Percentiles rank a stretch among this genome's conserved stretches.
Conservation (phyloP, 805 yeast genomes). For the Ogataea henricii region DNA sequence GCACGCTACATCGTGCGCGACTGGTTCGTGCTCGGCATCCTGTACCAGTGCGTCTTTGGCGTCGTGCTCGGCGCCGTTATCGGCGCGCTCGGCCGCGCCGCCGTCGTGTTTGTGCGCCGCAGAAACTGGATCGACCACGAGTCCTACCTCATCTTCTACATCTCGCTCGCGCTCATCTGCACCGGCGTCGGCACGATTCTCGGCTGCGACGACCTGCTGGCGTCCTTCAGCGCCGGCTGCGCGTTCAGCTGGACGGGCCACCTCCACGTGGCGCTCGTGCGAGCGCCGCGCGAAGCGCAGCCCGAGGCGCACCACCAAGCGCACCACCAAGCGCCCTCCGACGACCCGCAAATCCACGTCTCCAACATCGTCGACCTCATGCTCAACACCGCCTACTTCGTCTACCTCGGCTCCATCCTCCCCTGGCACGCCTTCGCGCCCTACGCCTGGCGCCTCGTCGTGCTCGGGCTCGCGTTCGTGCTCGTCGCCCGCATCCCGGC, state of each 20-base stretch:
- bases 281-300: too few species aligned
- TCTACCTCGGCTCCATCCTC: slow-evolving; percentile 85
- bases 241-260: slow-evolving; percentile 92
- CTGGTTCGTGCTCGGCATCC: slow-evolving; percentile 74
- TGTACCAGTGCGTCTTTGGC: slow-evolving; percentile 84
- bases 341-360: slow-evolving; percentile 54
- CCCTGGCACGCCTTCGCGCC: slow-evolving; percentile 84
- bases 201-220: slow-evolving; percentile 87
- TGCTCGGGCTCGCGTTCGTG: slow-evolving; percentile 72
- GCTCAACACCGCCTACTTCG: slow-evolving; percentile 81
- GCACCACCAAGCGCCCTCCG: too few species aligned
- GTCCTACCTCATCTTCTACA: slow-evolving; percentile 81
- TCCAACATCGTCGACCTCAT: slow-evolving; percentile 88
- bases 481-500: slow-evolving; percentile 83
- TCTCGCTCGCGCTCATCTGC: slow-evolving; percentile 78
- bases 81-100: slow-evolving; percentile 70
- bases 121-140: slow-evolving; percentile 79
- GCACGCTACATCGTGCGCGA: slow-evolving; percentile 71
- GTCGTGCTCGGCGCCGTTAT: slow-evolving; percentile 69
- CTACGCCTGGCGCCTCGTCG: slow-evolving; percentile 75
- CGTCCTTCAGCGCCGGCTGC: slow-evolving; percentile 90
- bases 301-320: too few species aligned
- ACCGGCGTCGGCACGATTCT: slow-evolving; percentile 88
- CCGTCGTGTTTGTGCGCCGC: slow-evolving; percentile 72
- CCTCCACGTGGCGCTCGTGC: slow-evolving; percentile 10